Percentiles rank a stretch among this genome's conserved stretches.
Evolutionary conservation across 106 monocot species (phyloP).

Genomic region (Chionographis japonica): DNA sequence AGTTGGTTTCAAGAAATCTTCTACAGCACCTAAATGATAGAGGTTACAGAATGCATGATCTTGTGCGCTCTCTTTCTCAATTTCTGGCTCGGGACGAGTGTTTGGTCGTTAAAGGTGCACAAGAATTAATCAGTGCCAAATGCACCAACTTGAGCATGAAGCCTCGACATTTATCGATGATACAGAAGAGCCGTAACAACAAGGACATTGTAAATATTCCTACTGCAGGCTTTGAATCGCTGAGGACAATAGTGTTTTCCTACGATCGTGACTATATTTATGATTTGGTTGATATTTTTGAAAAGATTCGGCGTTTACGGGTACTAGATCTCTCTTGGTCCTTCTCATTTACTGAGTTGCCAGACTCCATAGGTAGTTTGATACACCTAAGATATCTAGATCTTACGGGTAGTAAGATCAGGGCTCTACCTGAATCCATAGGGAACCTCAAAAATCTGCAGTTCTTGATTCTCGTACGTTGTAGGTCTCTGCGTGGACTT

Average conservation of each 20-base stretch:
- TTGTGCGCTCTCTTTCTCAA: conserved; percentile 26
- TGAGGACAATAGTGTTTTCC: conserved; percentile 35
- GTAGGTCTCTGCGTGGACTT: conserved; percentile 15
- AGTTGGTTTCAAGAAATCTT: conserved; percentile 33
- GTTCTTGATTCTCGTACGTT: conserved; percentile 19
- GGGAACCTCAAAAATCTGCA: conserved; percentile 26
- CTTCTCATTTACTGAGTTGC: conserved; percentile 18
- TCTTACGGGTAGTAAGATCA: too few relatives aligned
- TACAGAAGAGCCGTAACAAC: not conserved
- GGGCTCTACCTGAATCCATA: conserved; percentile 20
- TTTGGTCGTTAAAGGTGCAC: conserved; percentile 4
- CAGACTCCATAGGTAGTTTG: conserved; percentile 29
- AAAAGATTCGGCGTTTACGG: conserved; percentile 9
- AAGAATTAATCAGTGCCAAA: not conserved
- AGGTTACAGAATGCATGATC: conserved; percentile 28
- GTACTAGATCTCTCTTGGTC: conserved; percentile 24
- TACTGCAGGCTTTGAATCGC: conserved; percentile 1
- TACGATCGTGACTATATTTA: conserved; percentile 13
- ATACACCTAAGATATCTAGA: conserved; percentile 33
- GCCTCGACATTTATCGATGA: conserved; percentile 14
- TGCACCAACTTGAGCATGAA: not conserved
- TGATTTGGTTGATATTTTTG: conserved; percentile 3
- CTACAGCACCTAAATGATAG: conserved; percentile 18
- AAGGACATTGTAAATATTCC: not conserved
- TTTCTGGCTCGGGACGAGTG: conserved; percentile 20